Base-by-base conservation (phyloP, 2,329 filamentous ascomycete species). In the Pestalotiopsis sp. region DNA sequence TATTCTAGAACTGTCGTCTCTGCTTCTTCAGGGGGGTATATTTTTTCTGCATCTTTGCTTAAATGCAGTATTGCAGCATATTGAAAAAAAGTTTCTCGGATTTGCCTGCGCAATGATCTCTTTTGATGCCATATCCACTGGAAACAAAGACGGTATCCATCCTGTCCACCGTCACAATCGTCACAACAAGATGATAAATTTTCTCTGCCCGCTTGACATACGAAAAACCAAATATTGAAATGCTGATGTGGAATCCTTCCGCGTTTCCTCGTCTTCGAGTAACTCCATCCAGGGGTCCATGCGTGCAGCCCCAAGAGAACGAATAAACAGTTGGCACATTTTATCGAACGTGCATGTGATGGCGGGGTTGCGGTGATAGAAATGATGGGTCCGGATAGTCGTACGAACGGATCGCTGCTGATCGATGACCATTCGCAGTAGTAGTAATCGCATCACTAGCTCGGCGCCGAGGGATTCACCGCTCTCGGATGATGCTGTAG, bases 21-120 rank as follows among this genome's bases (percentile, higher is more conserved):
- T 52, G 45, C 45, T 52, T 52, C 14, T n/a, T 52, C 11, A 52
- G 45, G 58, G 31, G 59, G 59, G 59, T 62, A 62, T 62, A 39
- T 64, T 23, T 64, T 60, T 60, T 60, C 57, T 38, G 57, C 25
- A 31, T 31, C 31, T 60, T 6, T 27, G 25, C 60, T 39, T 36
- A 36, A 20, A 20, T 66, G 23, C 38, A 27, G 38, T 58, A 23
- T 23, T 52, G 23, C 36, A 52, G 23, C 31, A 38, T 14, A 38
- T 14, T 38, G 7, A 61, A 61, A 25, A 36, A 20, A 20, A 52
- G n/a, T n/a, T 7, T 49, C 45, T 31, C n/a, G 58, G 17, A 27
- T 36, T 66, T 66, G 64, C 64, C 64, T 66, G 64, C 64, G 64
- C 64, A 66, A 66, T 20, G 52, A 23, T 58, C 27, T 66, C 64